Conservation (phyloP, 1,284 basidiomycete species). For the Puccinia coronata region DNA sequence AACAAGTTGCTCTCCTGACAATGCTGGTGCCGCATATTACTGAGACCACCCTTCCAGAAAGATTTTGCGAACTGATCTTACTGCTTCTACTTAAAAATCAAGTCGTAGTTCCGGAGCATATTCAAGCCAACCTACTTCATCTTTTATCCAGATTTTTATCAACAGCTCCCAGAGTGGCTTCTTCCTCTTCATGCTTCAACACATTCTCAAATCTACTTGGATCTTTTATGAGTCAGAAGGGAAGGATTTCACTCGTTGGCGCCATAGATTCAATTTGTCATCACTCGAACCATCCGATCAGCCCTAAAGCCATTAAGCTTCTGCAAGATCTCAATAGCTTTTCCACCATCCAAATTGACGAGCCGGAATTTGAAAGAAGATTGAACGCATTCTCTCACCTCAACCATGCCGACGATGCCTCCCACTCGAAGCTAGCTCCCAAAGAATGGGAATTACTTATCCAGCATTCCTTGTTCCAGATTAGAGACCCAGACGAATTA, state of each 20-base stretch:
- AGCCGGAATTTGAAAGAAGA: conserved; percentile 89
- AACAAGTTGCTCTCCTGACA: conserved; percentile 79
- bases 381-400: conserved; percentile 74
- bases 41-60: conserved; percentile 71
- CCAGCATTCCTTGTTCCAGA: conserved; percentile 79
- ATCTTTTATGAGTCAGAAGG: conserved; percentile 69
- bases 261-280: conserved; percentile 68
- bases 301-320: conserved; percentile 63
- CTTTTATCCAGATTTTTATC: conserved; percentile 72
- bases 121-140: conserved; percentile 79
- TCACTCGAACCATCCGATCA: conserved; percentile 63
- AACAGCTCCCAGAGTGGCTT: conserved; percentile 61
- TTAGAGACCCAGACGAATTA: conserved; percentile 86
- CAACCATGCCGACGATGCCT: conserved; percentile 64
- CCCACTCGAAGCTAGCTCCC: conserved; percentile 64
- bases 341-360: conserved; percentile 77
- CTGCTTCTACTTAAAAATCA: conserved; percentile 78
- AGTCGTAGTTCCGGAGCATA: conserved; percentile 75
- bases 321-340: conserved; percentile 80
- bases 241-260: conserved; percentile 69
- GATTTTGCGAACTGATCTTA: conserved; percentile 72
- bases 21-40: conserved; percentile 74
- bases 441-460: conserved; percentile 80
- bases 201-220: conserved; percentile 75
- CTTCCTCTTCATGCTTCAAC: conserved; percentile 66